Percentiles rank a stretch among this genome's conserved stretches.
These are phyloP conservation scores for Clavulina sp. DNA, from an alignment of 768 basidiomycete species.

Conservation along the genomic window DNA sequence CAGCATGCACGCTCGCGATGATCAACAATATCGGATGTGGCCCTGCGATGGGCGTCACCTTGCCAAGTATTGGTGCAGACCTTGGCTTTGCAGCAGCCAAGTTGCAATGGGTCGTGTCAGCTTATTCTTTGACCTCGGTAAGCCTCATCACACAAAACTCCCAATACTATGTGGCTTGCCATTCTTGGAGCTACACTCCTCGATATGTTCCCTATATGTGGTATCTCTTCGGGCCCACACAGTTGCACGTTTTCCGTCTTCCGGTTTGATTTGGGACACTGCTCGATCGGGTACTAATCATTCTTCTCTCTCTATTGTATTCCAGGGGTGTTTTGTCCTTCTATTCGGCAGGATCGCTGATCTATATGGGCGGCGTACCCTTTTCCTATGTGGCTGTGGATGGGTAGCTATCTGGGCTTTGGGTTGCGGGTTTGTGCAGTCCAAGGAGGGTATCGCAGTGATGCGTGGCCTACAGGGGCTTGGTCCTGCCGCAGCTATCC, in stretches of 20 bases:
- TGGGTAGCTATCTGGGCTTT: slow-evolving; percentile 40
- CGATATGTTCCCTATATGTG: no score
- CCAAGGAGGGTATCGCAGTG: slow-evolving; percentile 42
- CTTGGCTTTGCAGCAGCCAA: slow-evolving; percentile 15
- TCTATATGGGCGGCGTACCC: slow-evolving; percentile 53
- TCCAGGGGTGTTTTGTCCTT: slow-evolving; percentile 58
- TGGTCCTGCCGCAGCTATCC: slow-evolving; percentile 61
- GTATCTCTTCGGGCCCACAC: no score
- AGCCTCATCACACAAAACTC: not conserved
- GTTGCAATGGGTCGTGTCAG: slow-evolving; percentile 20
- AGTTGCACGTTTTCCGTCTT: no score
- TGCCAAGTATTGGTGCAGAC: slow-evolving; percentile 19
- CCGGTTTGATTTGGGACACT: no score
- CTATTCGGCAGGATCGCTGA: slow-evolving; percentile 69
- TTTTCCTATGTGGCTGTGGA: slow-evolving; percentile 42
- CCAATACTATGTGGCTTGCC: not conserved
- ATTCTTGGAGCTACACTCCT: not conserved
- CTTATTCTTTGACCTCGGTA: slow-evolving; percentile 17
- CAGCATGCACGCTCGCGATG: no score
- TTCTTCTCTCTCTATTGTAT: no score
- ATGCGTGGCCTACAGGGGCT: slow-evolving; percentile 65
- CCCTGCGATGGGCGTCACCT: no score
- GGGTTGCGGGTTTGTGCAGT: slow-evolving; percentile 44
- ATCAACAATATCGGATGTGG: no score
- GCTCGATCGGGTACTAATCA: no score